Evolutionary conservation across 441 rosid genomes (phyloP).

Genomic region (Gossypium aridum): DNA sequence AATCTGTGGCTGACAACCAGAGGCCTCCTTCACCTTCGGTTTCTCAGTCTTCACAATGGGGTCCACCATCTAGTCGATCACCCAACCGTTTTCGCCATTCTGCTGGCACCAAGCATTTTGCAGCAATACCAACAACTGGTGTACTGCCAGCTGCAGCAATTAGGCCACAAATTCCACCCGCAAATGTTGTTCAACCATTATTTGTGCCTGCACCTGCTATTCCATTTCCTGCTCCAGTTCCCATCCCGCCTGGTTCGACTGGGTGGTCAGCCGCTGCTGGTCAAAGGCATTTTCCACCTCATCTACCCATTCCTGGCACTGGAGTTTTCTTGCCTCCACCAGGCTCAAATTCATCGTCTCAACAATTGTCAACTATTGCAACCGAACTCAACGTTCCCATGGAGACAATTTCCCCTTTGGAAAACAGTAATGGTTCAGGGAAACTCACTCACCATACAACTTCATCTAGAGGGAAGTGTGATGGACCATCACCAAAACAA

Average conservation of each 20-base stretch:
- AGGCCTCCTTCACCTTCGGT: slow-evolving; percentile 26
- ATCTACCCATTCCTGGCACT: slow-evolving; percentile 67
- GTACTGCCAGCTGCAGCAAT: slow-evolving; percentile 53
- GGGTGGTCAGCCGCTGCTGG: slow-evolving; percentile 55
- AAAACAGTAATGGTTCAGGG: slow-evolving; percentile 25
- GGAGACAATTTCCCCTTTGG: slow-evolving; percentile 19
- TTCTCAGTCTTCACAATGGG: slow-evolving; percentile 45
- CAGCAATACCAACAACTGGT: slow-evolving; percentile 39
- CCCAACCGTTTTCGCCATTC: slow-evolving; percentile 48
- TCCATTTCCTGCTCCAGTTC: slow-evolving; percentile 52
- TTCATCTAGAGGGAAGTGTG: slow-evolving; percentile 24
- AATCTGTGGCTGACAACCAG: slow-evolving; percentile 31
- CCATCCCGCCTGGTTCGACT: slow-evolving; percentile 49
- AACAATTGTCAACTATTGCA: slow-evolving; percentile 20
- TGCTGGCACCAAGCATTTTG: slow-evolving; percentile 47
- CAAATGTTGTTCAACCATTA: slow-evolving; percentile 52
- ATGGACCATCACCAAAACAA: slow-evolving; percentile 21
- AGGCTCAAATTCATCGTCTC: slow-evolving; percentile 35
- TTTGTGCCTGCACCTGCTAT: slow-evolving; percentile 43
- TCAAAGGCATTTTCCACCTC: slow-evolving; percentile 53
- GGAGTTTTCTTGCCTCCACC: slow-evolving; percentile 93
- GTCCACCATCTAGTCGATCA: slow-evolving; percentile 50
- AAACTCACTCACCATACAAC: slow-evolving; percentile 16
- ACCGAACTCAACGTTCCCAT: slow-evolving; percentile 14
- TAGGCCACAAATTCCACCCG: slow-evolving; percentile 44